Base-by-base conservation (phyloP, 148 eudicot genomes). In the Rhododendron henanense region DNA sequence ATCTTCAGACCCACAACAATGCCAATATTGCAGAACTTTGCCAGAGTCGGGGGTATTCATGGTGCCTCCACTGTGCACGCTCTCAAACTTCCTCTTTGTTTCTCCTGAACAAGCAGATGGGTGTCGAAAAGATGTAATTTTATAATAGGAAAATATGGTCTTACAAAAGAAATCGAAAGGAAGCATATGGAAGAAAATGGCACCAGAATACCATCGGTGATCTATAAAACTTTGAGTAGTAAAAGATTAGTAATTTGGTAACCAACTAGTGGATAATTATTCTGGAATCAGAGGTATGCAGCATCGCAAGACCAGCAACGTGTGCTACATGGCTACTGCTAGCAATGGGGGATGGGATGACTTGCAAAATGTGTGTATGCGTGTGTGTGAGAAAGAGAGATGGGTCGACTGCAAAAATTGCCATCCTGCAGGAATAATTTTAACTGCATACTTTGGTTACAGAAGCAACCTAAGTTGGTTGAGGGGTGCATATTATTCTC, bases 1-100 rank as follows among this genome's bases (percentile, higher is more conserved):
- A 90, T 97, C 98, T 90, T 97, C 99, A 45, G 98, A 94, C n/a
- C 96, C 99, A 89, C 99, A 97, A 85, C 99, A 97, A 88, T 97
- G 99, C 99, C 99, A 97, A 84, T 97, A 97, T 74, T 97, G 93
- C 47, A 90, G 74, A 67, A 97, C 96, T 92, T 94, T 90, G 44
- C 99, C 99, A 0, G 95, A 87, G 51, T 93, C 93, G 0, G 98
- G 96, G 31, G 98, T 95, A 86, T 89, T 84, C 98, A 97, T 89
- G 48, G 98, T 94, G 82, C 99, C 99, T 48, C 99, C 99, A 9
- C 91, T 80, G 85, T 95, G 88, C 13, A 95, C 99, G 50, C 99
- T 94, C 93, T 97, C 99, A 71, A 97, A 97, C 87, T 97, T 97
- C 89, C 99, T 94, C 89, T 84, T 97, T 25, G 99, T 97, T 91